A percentile compares a stretch with the other conserved stretches of the same genome.
Conservation (phyloP, 1,139 yeast genomes). For the Pichia terricola region DNA sequence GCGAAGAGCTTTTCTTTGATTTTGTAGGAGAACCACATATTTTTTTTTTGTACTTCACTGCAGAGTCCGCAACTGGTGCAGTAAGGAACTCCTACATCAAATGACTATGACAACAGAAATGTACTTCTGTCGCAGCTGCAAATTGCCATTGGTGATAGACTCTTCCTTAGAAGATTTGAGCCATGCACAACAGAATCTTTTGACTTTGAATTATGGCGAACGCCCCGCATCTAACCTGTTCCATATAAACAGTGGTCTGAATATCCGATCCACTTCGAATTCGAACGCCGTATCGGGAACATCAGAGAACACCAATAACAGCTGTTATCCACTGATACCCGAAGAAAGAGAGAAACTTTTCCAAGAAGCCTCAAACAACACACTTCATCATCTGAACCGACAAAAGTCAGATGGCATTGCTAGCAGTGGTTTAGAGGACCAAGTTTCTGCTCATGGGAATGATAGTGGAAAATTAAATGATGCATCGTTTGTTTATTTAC, state of each 20-base stretch:
- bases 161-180: conserved; percentile 43
- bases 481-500: conserved; percentile 7
- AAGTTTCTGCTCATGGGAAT: no score
- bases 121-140: conserved; percentile 48
- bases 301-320: conserved; percentile 14
- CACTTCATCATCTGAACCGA: no score
- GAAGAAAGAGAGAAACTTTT: conserved; percentile 24
- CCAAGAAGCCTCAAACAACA: conserved; percentile 17
- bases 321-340: conserved; percentile 19
- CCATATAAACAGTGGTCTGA: not conserved
- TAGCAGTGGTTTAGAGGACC: not conserved
- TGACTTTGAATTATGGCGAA: conserved; percentile 24
- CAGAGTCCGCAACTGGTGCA: no score
- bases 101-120: not conserved
- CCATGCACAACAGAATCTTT: conserved; percentile 41
- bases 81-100: no score
- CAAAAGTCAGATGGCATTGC: no score
- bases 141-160: conserved; percentile 47
- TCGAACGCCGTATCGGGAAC: not conserved
- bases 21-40: no score
- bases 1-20: no score
- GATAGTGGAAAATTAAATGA: not conserved
- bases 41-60: no score
- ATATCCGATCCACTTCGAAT: not conserved
- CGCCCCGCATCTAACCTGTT: not conserved